Percentiles rank a stretch among this genome's conserved stretches.
Evolutionary conservation across 2,329 filamentous ascomycete genomes (phyloP).

Genomic region (Aureobasidium melanogenum): DNA sequence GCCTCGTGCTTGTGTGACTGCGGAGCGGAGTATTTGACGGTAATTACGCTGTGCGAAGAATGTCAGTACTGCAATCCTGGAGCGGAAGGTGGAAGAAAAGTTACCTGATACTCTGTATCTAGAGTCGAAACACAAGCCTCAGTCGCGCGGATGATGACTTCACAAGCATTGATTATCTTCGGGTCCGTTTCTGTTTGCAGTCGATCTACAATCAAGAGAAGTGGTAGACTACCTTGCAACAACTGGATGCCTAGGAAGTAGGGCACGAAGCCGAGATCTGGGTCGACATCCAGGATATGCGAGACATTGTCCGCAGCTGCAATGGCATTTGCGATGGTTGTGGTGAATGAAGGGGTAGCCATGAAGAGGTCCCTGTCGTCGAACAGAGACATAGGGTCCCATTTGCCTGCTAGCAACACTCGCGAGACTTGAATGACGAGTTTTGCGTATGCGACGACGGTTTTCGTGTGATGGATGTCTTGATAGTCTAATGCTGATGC

Average conservation of each 20-base stretch:
- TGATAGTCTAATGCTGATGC: slow-evolving; percentile 1
- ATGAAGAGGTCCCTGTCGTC: slow-evolving; percentile 13
- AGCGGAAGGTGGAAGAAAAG: background rate
- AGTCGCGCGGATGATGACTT: slow-evolving; percentile 12
- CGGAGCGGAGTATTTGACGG: slow-evolving; percentile 7
- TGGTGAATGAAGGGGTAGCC: slow-evolving; percentile 11
- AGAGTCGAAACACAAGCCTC: slow-evolving; percentile 11
- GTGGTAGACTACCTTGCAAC: slow-evolving; percentile 7
- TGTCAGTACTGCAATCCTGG: background rate
- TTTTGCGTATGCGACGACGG: slow-evolving; percentile 10
- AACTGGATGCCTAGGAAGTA: slow-evolving; percentile 12
- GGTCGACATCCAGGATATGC: slow-evolving; percentile 9
- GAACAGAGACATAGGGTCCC: slow-evolving; percentile 10
- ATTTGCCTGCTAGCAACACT: slow-evolving; percentile 9
- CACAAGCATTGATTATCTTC: slow-evolving; percentile 11
- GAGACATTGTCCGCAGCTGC: slow-evolving; percentile 9
- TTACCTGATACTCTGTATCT: slow-evolving; percentile 11
- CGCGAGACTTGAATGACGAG: slow-evolving; percentile 9
- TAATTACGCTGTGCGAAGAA: background rate
- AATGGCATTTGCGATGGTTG: slow-evolving; percentile 11
- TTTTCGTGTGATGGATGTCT: slow-evolving; percentile 10
- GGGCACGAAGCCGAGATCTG: slow-evolving; percentile 9
- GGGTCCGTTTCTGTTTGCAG: slow-evolving; percentile 11
- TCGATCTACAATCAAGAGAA: slow-evolving; percentile 11
- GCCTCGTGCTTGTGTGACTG: slow-evolving; percentile 11